Conservation (phyloP, 208 protist genomes). For the Porcisia hertigi region DNA sequence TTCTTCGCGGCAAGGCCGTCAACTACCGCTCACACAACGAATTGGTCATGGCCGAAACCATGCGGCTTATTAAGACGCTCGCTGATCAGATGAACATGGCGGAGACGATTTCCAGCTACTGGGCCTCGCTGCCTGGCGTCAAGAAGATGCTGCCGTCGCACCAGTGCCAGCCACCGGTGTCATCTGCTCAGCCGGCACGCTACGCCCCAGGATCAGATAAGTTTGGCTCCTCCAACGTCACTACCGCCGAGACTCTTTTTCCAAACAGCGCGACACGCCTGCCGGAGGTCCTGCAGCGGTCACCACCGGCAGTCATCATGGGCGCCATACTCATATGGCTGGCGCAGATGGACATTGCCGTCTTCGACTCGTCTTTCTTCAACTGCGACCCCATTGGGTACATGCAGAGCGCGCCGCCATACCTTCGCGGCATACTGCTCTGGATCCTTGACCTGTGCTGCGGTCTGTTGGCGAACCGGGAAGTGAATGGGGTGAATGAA, state of each 20-base stretch:
- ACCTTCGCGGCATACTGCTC: conserved; percentile 66
- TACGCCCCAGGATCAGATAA: conserved; percentile 71
- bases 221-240: conserved; percentile 41
- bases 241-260: conserved; percentile 43
- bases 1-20: conserved; percentile 55
- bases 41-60: conserved; percentile 62
- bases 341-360: conserved; percentile 58
- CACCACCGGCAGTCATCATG: conserved; percentile 72
- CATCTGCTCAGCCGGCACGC: conserved; percentile 64
- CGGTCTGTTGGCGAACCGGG: conserved; percentile 63
- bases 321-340: conserved; percentile 76
- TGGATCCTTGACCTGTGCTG: conserved; percentile 79
- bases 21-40: conserved; percentile 71
- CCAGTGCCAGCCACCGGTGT: conserved; percentile 47
- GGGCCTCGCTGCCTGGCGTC: conserved; percentile 46
- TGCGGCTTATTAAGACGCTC: conserved; percentile 56
- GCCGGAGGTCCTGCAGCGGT: conserved; percentile 62
- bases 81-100: conserved; percentile 57
- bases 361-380: conserved; percentile 69
- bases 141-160: conserved; percentile 34
- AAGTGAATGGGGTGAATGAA: conserved; percentile 63
- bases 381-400: conserved; percentile 75
- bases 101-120: conserved; percentile 62
- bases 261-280: conserved; percentile 66
- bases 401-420: conserved; percentile 66